phyloP scores from a whole-genome alignment of 1,284 basidiomycete genomes.

The Leccinum cinnamomeum region DNA sequence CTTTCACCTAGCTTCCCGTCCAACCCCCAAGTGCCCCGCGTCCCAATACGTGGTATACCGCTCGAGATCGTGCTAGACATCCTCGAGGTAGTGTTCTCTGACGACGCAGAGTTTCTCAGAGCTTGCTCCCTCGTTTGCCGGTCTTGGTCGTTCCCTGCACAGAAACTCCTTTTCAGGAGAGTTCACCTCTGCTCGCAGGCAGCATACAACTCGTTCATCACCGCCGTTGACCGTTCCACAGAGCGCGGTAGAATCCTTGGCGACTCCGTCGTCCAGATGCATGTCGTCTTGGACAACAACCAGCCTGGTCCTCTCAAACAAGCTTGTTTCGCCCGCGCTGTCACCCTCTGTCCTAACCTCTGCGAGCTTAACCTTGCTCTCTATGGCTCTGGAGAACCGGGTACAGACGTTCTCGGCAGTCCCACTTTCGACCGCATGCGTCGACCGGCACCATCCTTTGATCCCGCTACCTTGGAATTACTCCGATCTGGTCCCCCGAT shows the following conservation, averaged over 20 bases:
- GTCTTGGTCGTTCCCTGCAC: slow-evolving; percentile 60
- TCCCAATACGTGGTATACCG: slow-evolving; percentile 42
- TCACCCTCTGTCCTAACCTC: slow-evolving; percentile 59
- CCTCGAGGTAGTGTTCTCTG: slow-evolving; percentile 53
- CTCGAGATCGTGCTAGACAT: slow-evolving; percentile 62
- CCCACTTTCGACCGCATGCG: slow-evolving; percentile 49
- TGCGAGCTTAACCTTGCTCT: slow-evolving; percentile 54
- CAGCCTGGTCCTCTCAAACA: slow-evolving; percentile 59
- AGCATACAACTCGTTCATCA: slow-evolving; percentile 53
- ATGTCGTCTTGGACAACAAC: slow-evolving; percentile 61
- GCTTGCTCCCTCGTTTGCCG: slow-evolving; percentile 61
- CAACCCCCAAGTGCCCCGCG: slow-evolving; percentile 21
- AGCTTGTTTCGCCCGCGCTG: slow-evolving; percentile 54
- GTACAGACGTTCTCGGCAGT: slow-evolving; percentile 46
- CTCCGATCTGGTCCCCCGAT: slow-evolving; percentile 57
- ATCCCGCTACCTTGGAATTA: slow-evolving; percentile 49
- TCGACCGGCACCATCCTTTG: slow-evolving; percentile 54
- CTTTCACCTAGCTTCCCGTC: slow-evolving; percentile 7
- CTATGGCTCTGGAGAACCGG: slow-evolving; percentile 54
- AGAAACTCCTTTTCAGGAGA: slow-evolving; percentile 60
- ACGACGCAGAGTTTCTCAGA: slow-evolving; percentile 44
- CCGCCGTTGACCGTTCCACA: slow-evolving; percentile 48
- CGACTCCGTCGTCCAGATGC: slow-evolving; percentile 52
- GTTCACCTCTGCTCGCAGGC: slow-evolving; percentile 53
- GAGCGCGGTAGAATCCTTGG: slow-evolving; percentile 50